Evolutionary conservation across 768 basidiomycete genomes (phyloP).

Genomic region (Leccinum fibrillosum): DNA sequence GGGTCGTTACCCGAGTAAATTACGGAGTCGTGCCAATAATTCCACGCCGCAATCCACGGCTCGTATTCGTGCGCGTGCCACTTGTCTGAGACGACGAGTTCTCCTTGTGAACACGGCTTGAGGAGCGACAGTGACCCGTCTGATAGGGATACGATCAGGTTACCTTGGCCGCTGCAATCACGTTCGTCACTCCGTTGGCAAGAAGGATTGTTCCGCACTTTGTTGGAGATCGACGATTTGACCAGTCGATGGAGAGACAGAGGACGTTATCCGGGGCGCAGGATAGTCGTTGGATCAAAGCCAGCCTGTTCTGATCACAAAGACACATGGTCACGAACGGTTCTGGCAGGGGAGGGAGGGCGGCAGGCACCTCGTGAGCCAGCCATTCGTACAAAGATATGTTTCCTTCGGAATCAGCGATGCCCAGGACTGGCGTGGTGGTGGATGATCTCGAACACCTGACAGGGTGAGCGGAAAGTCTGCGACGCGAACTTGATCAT

Average conservation of each 20-base stretch:
- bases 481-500: background rate
- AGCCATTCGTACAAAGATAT: slow-evolving; percentile 63
- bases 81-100: slow-evolving; percentile 44
- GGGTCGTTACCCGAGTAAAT: slow-evolving; percentile 75
- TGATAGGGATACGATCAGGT: slow-evolving; percentile 79
- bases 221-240: slow-evolving; percentile 55
- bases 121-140: slow-evolving; percentile 71
- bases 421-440: slow-evolving; percentile 51
- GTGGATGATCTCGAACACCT: slow-evolving; percentile 59
- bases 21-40: slow-evolving; percentile 77
- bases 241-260: slow-evolving; percentile 94
- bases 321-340: background rate
- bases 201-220: slow-evolving; percentile 35
- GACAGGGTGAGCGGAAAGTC: slow-evolving; percentile 7
- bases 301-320: slow-evolving; percentile 37
- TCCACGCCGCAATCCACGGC: slow-evolving; percentile 91
- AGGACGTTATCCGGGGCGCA: slow-evolving; percentile 57
- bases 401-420: slow-evolving; percentile 85
- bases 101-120: slow-evolving; percentile 41
- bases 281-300: slow-evolving; percentile 39
- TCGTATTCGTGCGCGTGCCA: slow-evolving; percentile 95
- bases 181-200: background rate
- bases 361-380: slow-evolving; percentile 39
- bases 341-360: background rate
- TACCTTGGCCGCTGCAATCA: slow-evolving; percentile 43